phyloP scores from a whole-genome alignment of 2,329 filamentous ascomycete genomes.

The Mycosphaerelloides madeirae region DNA sequence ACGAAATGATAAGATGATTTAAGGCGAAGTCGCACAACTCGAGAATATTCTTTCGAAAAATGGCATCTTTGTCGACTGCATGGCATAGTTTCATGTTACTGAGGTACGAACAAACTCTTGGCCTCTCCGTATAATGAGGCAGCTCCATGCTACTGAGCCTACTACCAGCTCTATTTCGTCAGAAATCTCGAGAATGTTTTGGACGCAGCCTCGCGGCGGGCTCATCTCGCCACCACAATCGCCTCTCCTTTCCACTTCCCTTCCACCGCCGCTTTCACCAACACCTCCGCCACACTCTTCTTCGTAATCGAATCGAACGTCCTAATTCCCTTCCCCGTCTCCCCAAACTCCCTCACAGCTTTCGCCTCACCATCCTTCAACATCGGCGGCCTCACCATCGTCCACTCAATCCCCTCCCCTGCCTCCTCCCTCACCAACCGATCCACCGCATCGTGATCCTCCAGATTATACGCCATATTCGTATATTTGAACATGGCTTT shows the following conservation, averaged over 20 bases:
- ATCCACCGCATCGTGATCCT: conserved; percentile 49
- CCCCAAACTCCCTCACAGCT: conserved; percentile 38
- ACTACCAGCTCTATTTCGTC: too few relatives aligned
- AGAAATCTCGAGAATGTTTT: too few relatives aligned
- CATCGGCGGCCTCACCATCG: conserved; percentile 44
- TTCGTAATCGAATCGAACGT: conserved; percentile 38
- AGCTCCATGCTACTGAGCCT: too few relatives aligned
- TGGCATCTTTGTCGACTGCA: too few relatives aligned
- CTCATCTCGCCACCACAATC: conserved; percentile 43
- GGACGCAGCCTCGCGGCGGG: too few relatives aligned
- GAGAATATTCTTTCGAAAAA: too few relatives aligned
- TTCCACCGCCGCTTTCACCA: conserved; percentile 43
- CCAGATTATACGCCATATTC: conserved; percentile 5
- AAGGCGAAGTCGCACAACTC: too few relatives aligned
- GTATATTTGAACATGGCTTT: neutral
- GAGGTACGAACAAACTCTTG: too few relatives aligned
- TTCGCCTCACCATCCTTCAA: conserved; percentile 38
- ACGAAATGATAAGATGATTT: too few relatives aligned
- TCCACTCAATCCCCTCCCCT: conserved; percentile 35
- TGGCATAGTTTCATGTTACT: too few relatives aligned
- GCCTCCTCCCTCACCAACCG: conserved; percentile 33
- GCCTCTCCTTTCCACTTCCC: conserved; percentile 41
- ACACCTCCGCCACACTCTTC: conserved; percentile 43
- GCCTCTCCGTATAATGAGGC: too few relatives aligned
- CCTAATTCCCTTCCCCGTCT: conserved; percentile 40